Evolutionary conservation across 495 filamentous ascomycete species (phyloP), one percentile per base, ranked within the genome.

Genomic region (Aspergillus sclerotioniger): DNA sequence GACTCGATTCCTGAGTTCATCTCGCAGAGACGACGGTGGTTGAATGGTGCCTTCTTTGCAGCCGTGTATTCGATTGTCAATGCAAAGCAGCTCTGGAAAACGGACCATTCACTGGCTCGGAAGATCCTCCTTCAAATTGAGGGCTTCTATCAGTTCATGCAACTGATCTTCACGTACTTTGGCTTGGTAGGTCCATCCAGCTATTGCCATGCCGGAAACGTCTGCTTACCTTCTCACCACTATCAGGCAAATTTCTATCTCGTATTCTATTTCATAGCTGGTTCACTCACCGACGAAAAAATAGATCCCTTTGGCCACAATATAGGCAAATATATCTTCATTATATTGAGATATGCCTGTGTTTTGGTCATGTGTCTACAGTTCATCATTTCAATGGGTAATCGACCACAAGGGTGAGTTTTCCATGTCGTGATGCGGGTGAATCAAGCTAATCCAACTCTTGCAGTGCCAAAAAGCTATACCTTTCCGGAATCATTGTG

Each of bases 1-100:
- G 80, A 81, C 58, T 64, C 78, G 6, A 68, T 82, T 16, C 80
- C 95, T 12, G 95, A 99, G 65, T 98, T 98, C 60, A 92, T 99
- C 61, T 96, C 91, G 0, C 95, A 99, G 68, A 86, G 95, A 54
- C 82, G 95, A 58, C 84, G 95, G 64, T 99, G 94, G 95, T 84
- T 99, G 21, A 99, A 99, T 72, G 95, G 95, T 64, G 95, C 95
- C 54, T 97, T 98, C 80, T 99, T 99, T 71, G 95, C 95, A 1
- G 94, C 95, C 54, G 92, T 96, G 43, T 99, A 97, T 76, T 98
- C 94, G 6, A 86, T 98, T 8, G 88, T 96, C 48, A 95, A 99
- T 74, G 94, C 93, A 62, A 84, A 78, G 54, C 95, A 98, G 76
- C 84, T 99, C 68, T 97, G 94, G 93, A 70, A 69, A 53, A 99